These are phyloP conservation scores for Cyclotella sp. DNA, from an alignment of 108 stramenopile species.

Conservation along the genomic window DNA sequence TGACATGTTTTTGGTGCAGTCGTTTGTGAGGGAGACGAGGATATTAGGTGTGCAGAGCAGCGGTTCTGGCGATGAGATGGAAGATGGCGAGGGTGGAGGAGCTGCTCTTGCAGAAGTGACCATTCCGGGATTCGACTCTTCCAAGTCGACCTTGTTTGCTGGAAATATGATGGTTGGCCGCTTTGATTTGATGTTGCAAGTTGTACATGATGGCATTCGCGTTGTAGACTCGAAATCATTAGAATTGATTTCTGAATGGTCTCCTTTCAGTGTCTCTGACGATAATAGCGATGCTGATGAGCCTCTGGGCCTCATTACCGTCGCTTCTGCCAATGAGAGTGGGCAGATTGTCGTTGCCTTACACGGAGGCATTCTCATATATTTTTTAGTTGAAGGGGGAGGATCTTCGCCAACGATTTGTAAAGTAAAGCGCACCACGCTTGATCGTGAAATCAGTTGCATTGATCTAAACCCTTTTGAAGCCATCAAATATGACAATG, in stretches of 20 bases:
- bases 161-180: constrained; percentile 58
- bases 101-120: constrained; percentile 65
- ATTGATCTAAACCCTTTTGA: constrained; percentile 88
- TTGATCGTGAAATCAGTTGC: constrained; percentile 95
- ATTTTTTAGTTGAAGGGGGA: constrained; percentile 57
- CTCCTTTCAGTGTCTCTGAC: constrained; percentile 40
- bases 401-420: constrained; percentile 37
- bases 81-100: constrained; percentile 48
- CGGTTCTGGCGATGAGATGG: constrained; percentile 45
- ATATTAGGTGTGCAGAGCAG: constrained; percentile 80
- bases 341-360: constrained; percentile 87
- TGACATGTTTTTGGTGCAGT: constrained; percentile 93
- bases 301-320: constrained; percentile 71
- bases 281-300: constrained; percentile 54
- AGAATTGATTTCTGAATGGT: constrained; percentile 57
- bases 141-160: constrained; percentile 70
- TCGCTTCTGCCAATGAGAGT: constrained; percentile 90
- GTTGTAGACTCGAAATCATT: constrained; percentile 61
- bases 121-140: constrained; percentile 75
- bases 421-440: constrained; percentile 44
- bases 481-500: constrained; percentile 11
- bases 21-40: constrained; percentile 93
- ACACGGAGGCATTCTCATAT: constrained; percentile 77
- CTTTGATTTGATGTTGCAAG: constrained; percentile 68
- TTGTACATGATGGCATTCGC: constrained; percentile 84